These are phyloP conservation scores for Persicaria tinctoria DNA, from an alignment of 148 eudicot species.

Conservation along the genomic window DNA sequence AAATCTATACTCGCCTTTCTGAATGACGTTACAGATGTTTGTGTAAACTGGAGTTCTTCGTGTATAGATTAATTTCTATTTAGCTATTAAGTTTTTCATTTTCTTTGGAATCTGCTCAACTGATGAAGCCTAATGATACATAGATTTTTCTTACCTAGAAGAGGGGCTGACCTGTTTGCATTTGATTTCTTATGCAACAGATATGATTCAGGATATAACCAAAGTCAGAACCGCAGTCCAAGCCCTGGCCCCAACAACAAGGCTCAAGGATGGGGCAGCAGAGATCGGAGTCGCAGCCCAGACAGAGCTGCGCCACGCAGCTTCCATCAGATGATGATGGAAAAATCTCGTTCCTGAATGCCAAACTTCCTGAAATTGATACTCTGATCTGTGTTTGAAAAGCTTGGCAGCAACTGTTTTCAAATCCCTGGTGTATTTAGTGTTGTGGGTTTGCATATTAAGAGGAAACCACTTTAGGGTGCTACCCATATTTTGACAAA, in stretches of 20 bases:
- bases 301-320: constrained; percentile 34
- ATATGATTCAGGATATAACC: not conserved
- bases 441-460: constrained; percentile 6
- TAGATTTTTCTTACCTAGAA: too few species aligned
- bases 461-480: constrained; percentile 7
- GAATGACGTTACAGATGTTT: not conserved
- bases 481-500: constrained; percentile 8
- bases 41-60: not conserved
- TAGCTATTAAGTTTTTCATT: too few species aligned
- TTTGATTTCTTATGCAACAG: too few species aligned
- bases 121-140: not conserved
- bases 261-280: constrained; percentile 33
- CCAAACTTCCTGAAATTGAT: not conserved
- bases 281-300: constrained; percentile 49
- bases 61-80: not conserved
- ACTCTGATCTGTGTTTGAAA: constrained; percentile 4
- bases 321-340: constrained; percentile 65
- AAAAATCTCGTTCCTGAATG: constrained; percentile 18
- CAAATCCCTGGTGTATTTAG: not conserved
- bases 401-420: constrained; percentile 2
- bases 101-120: not conserved
- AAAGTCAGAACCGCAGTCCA: constrained; percentile 17
- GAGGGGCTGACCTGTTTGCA: too few species aligned
- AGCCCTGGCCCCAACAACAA: constrained; percentile 35
- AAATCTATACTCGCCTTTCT: not conserved